These are phyloP conservation scores for Fomitopsis pinicola DNA, from an alignment of 1,284 basidiomycete species.

Conservation along the genomic window DNA sequence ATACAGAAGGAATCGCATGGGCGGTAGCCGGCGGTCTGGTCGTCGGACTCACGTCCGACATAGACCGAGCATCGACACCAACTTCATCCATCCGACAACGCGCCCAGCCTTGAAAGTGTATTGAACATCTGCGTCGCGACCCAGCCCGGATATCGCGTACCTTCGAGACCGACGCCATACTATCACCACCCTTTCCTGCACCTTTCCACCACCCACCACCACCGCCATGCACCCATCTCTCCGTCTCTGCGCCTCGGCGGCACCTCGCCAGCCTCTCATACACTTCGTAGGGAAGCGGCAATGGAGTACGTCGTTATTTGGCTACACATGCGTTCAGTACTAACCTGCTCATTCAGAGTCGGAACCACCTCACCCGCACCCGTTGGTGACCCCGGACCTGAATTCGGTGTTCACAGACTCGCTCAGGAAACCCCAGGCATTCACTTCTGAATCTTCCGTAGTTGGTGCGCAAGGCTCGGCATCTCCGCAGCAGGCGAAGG, in stretches of 20 bases:
- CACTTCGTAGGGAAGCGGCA: slow-evolving; percentile 73
- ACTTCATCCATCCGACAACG: not conserved
- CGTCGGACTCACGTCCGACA: slow-evolving; percentile 26
- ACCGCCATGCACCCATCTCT: slow-evolving; percentile 44
- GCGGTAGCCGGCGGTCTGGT: slow-evolving; percentile 45
- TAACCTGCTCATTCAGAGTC: slow-evolving; percentile 38
- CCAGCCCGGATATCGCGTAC: too few species aligned
- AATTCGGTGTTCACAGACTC: slow-evolving; percentile 60
- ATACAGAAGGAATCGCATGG: too few species aligned
- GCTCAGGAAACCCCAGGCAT: slow-evolving; percentile 42
- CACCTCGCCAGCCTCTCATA: slow-evolving; percentile 66
- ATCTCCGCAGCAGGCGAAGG: slow-evolving; percentile 8
- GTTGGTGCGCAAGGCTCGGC: slow-evolving; percentile 17
- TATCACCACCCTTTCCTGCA: too few species aligned
- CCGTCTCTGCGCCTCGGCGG: slow-evolving; percentile 32
- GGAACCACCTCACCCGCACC: slow-evolving; percentile 66
- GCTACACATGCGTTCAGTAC: slow-evolving; percentile 3
- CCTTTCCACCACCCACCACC: slow-evolving; percentile 6
- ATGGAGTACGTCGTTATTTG: slow-evolving; percentile 41
- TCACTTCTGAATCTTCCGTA: slow-evolving; percentile 3
- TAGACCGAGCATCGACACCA: slow-evolving; percentile 9
- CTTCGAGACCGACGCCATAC: not conserved
- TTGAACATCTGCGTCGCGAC: too few species aligned
- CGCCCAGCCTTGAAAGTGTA: too few species aligned
- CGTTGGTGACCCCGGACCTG: slow-evolving; percentile 69